Evolutionary conservation across 2,329 filamentous ascomycete species (phyloP).

Genomic region (Diplodia seriata): DNA sequence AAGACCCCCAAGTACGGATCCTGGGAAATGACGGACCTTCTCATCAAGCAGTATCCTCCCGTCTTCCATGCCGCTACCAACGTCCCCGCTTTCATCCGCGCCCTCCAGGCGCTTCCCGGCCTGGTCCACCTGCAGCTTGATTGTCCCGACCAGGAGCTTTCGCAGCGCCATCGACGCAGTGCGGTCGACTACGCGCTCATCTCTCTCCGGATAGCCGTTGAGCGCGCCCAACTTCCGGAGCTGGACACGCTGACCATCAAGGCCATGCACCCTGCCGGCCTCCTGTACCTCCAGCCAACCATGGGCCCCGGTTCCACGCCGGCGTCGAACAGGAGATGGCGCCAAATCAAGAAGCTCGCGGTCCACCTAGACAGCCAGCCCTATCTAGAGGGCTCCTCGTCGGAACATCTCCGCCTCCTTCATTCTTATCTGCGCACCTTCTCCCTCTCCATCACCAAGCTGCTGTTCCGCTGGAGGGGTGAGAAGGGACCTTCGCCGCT

Average conservation of each 20-base stretch:
- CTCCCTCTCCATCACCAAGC: slow-evolving; percentile 68
- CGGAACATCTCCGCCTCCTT: slow-evolving; percentile 69
- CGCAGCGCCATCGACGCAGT: slow-evolving; percentile 70
- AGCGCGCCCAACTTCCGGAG: slow-evolving; percentile 70
- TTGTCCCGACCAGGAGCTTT: slow-evolving; percentile 74
- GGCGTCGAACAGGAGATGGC: slow-evolving; percentile 74
- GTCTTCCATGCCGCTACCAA: slow-evolving; percentile 90
- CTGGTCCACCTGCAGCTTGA: slow-evolving; percentile 77
- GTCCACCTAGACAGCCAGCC: slow-evolving; percentile 76
- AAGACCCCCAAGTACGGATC: slow-evolving; percentile 78
- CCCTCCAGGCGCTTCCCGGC: slow-evolving; percentile 71
- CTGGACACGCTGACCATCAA: slow-evolving; percentile 75
- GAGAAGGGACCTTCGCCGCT: slow-evolving; percentile 76
- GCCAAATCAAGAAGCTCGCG: slow-evolving; percentile 75
- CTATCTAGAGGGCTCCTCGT: slow-evolving; percentile 60
- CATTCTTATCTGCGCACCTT: slow-evolving; percentile 81
- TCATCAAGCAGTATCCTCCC: slow-evolving; percentile 86
- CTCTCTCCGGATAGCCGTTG: slow-evolving; percentile 82
- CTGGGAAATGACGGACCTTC: slow-evolving; percentile 77
- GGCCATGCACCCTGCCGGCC: slow-evolving; percentile 75
- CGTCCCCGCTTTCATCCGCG: slow-evolving; percentile 80
- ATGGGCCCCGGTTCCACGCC: slow-evolving; percentile 78
- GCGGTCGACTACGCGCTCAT: slow-evolving; percentile 89
- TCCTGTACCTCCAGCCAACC: slow-evolving; percentile 78
- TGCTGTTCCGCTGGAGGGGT: slow-evolving; percentile 80